These are phyloP conservation scores for Neonothopanus nambi DNA, from an alignment of 1,284 basidiomycete genomes.

Conservation along the genomic window DNA sequence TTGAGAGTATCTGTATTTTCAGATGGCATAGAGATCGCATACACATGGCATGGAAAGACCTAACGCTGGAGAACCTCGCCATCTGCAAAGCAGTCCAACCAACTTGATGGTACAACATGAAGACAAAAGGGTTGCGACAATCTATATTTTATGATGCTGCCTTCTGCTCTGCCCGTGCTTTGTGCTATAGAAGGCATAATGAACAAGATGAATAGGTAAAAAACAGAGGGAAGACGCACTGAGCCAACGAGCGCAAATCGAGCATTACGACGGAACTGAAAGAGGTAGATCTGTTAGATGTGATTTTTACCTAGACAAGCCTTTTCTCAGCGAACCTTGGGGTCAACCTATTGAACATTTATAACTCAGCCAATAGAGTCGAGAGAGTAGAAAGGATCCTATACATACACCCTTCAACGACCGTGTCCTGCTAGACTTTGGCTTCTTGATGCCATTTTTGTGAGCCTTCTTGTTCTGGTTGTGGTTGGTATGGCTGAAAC, in stretches of 20 bases:
- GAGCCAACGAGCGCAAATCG: constrained; percentile 78
- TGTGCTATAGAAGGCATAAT: constrained; percentile 46
- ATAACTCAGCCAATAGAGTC: constrained; percentile 7
- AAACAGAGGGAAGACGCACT: constrained; percentile 45
- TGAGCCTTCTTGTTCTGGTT: constrained; percentile 96
- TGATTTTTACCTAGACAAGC: neutral
- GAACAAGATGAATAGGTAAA: constrained; percentile 5
- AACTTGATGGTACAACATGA: constrained; percentile 7
- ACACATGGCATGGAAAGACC: neutral
- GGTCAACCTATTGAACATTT: constrained; percentile 62
- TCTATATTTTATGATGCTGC: constrained; percentile 38
- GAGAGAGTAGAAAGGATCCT: constrained; percentile 7
- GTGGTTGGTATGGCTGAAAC: constrained; percentile 80
- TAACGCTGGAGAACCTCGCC: constrained; percentile 1
- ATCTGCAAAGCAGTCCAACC: neutral
- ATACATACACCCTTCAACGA: constrained; percentile 89
- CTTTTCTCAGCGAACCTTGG: constrained; percentile 60
- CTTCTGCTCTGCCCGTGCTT: constrained; percentile 62
- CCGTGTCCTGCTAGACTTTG: constrained; percentile 73
- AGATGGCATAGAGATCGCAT: constrained; percentile 12
- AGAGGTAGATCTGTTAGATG: constrained; percentile 13
- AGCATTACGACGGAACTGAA: constrained; percentile 85
- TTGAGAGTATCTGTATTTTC: constrained; percentile 11
- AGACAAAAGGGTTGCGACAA: neutral
- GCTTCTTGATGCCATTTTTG: constrained; percentile 93